Percentiles rank a stretch among this genome's conserved stretches.
phyloP scores from a whole-genome alignment of 1,284 basidiomycete species.

The Kwoniella shivajii region DNA sequence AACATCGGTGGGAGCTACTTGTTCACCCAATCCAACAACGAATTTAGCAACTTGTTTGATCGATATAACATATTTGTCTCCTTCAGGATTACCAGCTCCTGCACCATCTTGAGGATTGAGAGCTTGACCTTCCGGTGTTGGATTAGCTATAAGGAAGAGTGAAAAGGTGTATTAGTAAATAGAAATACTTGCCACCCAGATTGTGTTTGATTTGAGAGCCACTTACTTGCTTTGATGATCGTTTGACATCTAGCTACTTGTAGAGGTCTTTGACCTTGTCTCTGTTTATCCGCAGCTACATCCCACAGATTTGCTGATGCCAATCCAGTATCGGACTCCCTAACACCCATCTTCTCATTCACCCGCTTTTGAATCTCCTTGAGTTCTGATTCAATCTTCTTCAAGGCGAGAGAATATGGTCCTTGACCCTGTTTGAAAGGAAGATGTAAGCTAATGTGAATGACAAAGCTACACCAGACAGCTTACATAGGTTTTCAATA shows the following conservation, averaged over 20 bases:
- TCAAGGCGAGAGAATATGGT: conserved; percentile 86
- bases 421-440: conserved; percentile 85
- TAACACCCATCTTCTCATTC: conserved; percentile 96
- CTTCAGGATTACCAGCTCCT: conserved; percentile 63
- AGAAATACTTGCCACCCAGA: neutral
- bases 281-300: conserved; percentile 71
- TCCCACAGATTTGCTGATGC: conserved; percentile 98
- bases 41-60: conserved; percentile 99
- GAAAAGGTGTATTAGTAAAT: neutral
- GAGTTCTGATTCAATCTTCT: conserved; percentile 88
- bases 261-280: conserved; percentile 89
- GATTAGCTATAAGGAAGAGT: conserved; percentile 59
- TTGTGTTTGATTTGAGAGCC: neutral
- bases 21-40: conserved; percentile 94
- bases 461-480: conserved; percentile 9
- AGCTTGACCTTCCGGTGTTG: conserved; percentile 60
- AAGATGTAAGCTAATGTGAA: conserved; percentile 3
- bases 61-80: conserved; percentile 99
- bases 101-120: conserved; percentile 54
- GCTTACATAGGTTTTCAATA: conserved; percentile 93
- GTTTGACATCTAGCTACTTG: conserved; percentile 99
- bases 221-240: conserved; percentile 74
- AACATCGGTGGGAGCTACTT: conserved; percentile 95
- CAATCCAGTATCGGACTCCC: conserved; percentile 97
- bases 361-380: conserved; percentile 96